A percentile compares a stretch with the other conserved stretches of the same genome.
These are phyloP conservation scores for Yarrowia bubula DNA, from an alignment of 805 yeast species.

Conservation along the genomic window DNA sequence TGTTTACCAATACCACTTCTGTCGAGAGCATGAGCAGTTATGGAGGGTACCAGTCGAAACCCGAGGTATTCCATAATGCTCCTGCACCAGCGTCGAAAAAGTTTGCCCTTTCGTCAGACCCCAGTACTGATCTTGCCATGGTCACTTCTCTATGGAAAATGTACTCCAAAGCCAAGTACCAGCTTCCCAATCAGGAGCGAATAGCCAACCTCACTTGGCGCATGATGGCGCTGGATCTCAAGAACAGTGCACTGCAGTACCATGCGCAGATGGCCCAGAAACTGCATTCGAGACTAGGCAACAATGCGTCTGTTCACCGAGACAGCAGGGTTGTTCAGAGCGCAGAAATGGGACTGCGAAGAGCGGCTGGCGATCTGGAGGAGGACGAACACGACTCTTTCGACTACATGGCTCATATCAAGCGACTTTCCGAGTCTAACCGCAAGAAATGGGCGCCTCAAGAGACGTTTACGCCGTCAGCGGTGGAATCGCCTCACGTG, in stretches of 20 bases:
- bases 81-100: neutral
- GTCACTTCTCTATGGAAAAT: conserved; percentile 59
- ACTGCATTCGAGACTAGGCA: conserved; percentile 14
- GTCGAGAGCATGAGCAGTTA: conserved; percentile 12
- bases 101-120: neutral
- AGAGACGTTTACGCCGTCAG: neutral
- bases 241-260: conserved; percentile 19
- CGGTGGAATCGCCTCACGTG: neutral
- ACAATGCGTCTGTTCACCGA: neutral
- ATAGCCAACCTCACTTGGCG: conserved; percentile 89
- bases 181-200: conserved; percentile 69
- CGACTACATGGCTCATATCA: conserved; percentile 64
- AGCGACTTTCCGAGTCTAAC: conserved; percentile 48
- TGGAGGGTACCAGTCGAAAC: neutral
- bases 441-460: neutral
- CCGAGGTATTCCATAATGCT: neutral
- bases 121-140: conserved; percentile 6
- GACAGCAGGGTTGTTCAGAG: neutral
- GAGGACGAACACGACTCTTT: conserved; percentile 40
- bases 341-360: neutral
- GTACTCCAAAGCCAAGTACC: conserved; percentile 72
- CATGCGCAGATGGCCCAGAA: conserved; percentile 16
- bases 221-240: conserved; percentile 50
- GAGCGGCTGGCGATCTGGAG: neutral
- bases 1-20: conserved; percentile 10